Evolutionary conservation across 345 rosid species (phyloP).

Genomic region (Arabidopsis suecica): DNA sequence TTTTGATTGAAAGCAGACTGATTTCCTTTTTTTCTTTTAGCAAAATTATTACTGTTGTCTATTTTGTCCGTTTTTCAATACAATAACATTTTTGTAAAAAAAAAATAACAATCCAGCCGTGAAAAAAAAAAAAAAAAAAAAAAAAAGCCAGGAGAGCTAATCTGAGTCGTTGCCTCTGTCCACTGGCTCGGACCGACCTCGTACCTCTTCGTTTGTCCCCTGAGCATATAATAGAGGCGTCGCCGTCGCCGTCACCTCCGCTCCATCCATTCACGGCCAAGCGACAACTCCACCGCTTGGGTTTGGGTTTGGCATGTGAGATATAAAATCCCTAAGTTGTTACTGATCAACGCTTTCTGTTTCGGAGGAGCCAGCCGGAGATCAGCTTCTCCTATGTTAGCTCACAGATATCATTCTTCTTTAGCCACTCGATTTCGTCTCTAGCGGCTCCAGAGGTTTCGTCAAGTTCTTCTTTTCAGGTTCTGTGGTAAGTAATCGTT

Average conservation of each 20-base stretch:
- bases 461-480: slow-evolving; percentile 28
- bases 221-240: slow-evolving; percentile 22
- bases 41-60: neutral
- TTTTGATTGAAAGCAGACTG: too few species aligned
- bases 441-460: slow-evolving; percentile 22
- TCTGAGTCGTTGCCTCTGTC: slow-evolving; percentile 42
- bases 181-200: slow-evolving; percentile 48
- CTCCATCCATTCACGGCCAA: slow-evolving; percentile 29
- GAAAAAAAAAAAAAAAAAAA: slow-evolving; percentile 5
- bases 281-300: slow-evolving; percentile 23
- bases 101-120: neutral
- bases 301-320: slow-evolving; percentile 25
- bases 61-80: neutral
- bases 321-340: slow-evolving; percentile 37
- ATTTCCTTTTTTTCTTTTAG: neutral
- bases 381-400: slow-evolving; percentile 40
- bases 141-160: slow-evolving; percentile 33
- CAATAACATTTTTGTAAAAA: neutral
- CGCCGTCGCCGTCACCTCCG: slow-evolving; percentile 26
- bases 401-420: slow-evolving; percentile 21
- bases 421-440: slow-evolving; percentile 31
- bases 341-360: slow-evolving; percentile 39
- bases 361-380: slow-evolving; percentile 33
- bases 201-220: slow-evolving; percentile 33
- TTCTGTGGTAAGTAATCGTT: slow-evolving; percentile 30